Conservation (phyloP, 495 filamentous ascomycete species). For the Lindgomyces ingoldianus region DNA sequence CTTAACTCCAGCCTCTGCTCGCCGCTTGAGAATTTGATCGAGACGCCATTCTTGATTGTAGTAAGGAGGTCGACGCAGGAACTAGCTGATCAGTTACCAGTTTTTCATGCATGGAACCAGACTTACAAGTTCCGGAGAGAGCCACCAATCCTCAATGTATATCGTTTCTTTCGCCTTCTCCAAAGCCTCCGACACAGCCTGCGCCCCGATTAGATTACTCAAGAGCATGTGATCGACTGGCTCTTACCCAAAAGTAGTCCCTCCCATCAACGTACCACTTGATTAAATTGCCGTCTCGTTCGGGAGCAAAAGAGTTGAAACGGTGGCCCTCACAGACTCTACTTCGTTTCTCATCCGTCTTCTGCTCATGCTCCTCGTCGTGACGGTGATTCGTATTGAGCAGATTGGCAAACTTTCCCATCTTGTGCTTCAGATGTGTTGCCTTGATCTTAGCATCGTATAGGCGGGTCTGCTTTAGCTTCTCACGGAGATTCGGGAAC, state of each 20-base stretch:
- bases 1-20: constrained; percentile 88
- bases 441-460: constrained; percentile 83
- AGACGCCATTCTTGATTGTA: constrained; percentile 84
- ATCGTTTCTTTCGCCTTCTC: constrained; percentile 88
- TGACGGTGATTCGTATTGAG: constrained; percentile 92
- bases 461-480: constrained; percentile 69
- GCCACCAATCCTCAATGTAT: constrained; percentile 97
- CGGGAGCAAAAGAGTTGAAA: constrained; percentile 85
- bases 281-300: constrained; percentile 78
- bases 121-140: constrained; percentile 74
- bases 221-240: constrained; percentile 25
- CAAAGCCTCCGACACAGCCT: constrained; percentile 78
- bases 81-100: constrained; percentile 44
- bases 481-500: constrained; percentile 40
- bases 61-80: constrained; percentile 79
- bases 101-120: neutral
- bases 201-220: neutral
- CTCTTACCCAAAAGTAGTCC: constrained; percentile 76
- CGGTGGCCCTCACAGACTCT: constrained; percentile 72
- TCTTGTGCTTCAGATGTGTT: constrained; percentile 67
- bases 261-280: constrained; percentile 97
- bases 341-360: constrained; percentile 76
- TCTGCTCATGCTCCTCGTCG: constrained; percentile 87
- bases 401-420: constrained; percentile 70
- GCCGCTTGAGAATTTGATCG: constrained; percentile 81